phyloP scores from a whole-genome alignment of 768 basidiomycete genomes.

The Mycena chlorophos region DNA sequence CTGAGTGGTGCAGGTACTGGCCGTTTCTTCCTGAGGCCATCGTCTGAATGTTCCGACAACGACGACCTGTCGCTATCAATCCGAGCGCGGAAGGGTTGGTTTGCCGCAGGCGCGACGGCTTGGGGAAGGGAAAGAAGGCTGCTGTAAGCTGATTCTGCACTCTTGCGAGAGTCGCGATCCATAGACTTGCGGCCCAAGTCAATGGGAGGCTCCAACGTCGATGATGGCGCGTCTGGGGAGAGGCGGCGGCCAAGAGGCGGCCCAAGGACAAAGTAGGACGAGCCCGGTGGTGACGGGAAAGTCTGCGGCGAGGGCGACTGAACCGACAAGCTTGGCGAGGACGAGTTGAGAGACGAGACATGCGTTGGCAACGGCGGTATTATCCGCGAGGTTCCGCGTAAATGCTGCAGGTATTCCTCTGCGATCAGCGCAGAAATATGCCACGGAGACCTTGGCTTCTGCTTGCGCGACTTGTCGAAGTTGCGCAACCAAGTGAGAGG shows the following conservation, averaged over 20 bases:
- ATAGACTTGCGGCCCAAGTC: slow-evolving; percentile 49
- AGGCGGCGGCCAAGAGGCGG: slow-evolving; percentile 40
- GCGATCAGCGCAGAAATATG: slow-evolving; percentile 67
- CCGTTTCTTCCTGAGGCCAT: slow-evolving; percentile 18
- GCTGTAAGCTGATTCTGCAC: slow-evolving; percentile 44
- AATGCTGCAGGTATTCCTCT: slow-evolving; percentile 55
- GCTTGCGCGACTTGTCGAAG: slow-evolving; percentile 45
- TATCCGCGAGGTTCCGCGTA: slow-evolving; percentile 9
- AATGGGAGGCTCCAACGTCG: slow-evolving; percentile 60
- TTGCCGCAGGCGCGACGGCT: slow-evolving; percentile 43
- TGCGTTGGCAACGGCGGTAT: not conserved
- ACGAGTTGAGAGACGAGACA: slow-evolving; percentile 17
- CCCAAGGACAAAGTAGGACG: slow-evolving; percentile 41
- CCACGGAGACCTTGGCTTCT: slow-evolving; percentile 49
- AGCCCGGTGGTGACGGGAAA: slow-evolving; percentile 25
- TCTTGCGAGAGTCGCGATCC: slow-evolving; percentile 45
- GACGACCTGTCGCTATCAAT: slow-evolving; percentile 53
- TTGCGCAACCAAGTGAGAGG: slow-evolving; percentile 77
- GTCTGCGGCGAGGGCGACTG: slow-evolving; percentile 24
- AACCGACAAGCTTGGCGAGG: slow-evolving; percentile 23
- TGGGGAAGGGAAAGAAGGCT: slow-evolving; percentile 39
- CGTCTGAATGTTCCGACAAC: slow-evolving; percentile 40
- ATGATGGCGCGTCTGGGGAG: slow-evolving; percentile 47
- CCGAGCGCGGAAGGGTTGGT: slow-evolving; percentile 42
- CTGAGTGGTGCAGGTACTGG: slow-evolving; percentile 11